Evolutionary conservation across 768 basidiomycete species (phyloP).

Genomic region (Tulasnella calospora): DNA sequence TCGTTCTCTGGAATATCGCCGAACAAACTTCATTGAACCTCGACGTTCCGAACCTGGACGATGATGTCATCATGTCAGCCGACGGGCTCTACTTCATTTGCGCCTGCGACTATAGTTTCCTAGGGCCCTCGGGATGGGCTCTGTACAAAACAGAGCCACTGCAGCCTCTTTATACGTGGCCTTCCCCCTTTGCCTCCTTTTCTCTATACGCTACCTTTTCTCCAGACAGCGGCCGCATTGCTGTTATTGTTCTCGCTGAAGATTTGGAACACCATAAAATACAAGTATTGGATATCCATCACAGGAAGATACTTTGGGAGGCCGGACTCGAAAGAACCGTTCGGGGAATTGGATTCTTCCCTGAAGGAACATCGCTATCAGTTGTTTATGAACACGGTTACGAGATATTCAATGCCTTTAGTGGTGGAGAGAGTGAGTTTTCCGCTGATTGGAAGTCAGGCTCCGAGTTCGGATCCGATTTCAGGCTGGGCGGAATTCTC

Average conservation of each 20-base stretch:
- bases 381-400: not conserved
- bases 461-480: too few relatives aligned
- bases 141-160: not conserved
- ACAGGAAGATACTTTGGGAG: not conserved
- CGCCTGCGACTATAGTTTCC: accelerated
- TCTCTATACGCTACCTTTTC: not conserved
- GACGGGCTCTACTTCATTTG: not conserved
- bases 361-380: not conserved
- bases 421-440: not conserved
- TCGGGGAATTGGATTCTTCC: not conserved
- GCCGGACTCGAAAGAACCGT: too few relatives aligned
- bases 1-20: not conserved
- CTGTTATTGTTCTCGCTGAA: not conserved
- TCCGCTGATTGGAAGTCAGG: too few relatives aligned
- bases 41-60: not conserved
- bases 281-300: not conserved
- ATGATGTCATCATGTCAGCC: not conserved
- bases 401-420: not conserved
- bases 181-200: too few relatives aligned
- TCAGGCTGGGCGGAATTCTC: too few relatives aligned
- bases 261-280: not conserved
- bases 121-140: not conserved
- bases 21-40: not conserved
- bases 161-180: not conserved
- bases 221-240: not conserved